Base-by-base conservation (phyloP, 2,329 filamentous ascomycete genomes). In the Aureobasidium musti region DNA sequence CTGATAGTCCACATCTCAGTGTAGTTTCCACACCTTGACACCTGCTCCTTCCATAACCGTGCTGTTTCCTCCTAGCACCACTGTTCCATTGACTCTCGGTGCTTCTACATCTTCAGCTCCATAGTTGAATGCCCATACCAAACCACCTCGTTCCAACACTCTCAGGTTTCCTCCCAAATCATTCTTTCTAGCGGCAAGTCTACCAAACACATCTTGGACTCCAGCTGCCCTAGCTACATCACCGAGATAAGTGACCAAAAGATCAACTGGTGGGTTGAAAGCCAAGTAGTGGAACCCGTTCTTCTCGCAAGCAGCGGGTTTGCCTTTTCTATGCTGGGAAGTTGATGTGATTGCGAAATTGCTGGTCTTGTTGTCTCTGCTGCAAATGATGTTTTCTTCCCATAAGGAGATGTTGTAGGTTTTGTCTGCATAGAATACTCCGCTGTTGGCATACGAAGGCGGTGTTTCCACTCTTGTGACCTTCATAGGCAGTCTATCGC, bases 81-180 rank as follows among this genome's bases (percentile, higher is more conserved):
- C 30, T 1, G 66, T 65, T 1, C 69, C 70, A 1, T 70, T 61
- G 0, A 71, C 45, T 2, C 50, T 41, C 1, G 71, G 71, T 21
- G 66, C 26, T 17, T 39, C 52, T n/a, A 71, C 66, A 26, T 68
- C 60, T 10, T 71, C 68, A 56, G 54, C 68, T 4, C 70, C 69
- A 65, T 72, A 72, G 17, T 72, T 72, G 59, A 72, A 68, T 0
- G 69, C 71, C 71, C 71, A 72, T 5, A 72, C 66, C 65, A 72
- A 43, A 23, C 70, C 57, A 3, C 69, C 71, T 65, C 69, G 53
- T 21, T 69, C 63, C 6, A 66, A 41, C 30, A 72, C 41, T 19
- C 71, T 69, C 67, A 72, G n/a, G 2, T 69, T 68, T 21, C 57
- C 65, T 37, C 71, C 71, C 21, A 72, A 67, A 56, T 71, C 71